These are phyloP conservation scores for Lentinula novae-zelandiae DNA, from an alignment of 1,284 basidiomycete species.

Conservation along the genomic window DNA sequence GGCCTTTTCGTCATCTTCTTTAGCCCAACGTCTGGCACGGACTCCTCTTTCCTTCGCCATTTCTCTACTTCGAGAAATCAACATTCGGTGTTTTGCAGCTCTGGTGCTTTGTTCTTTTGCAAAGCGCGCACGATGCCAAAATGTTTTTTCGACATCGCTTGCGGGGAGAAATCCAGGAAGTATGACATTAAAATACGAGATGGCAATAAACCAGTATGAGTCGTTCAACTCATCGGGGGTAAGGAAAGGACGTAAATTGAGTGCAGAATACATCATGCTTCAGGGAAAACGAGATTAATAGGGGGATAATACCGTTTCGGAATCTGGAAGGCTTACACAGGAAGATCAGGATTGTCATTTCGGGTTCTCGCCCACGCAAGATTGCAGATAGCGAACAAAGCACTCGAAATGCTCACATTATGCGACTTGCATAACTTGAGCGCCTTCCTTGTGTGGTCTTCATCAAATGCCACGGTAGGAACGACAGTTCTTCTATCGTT, in stretches of 20 bases:
- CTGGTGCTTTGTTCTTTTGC: slow-evolving; percentile 64
- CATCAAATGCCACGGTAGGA: slow-evolving; percentile 56
- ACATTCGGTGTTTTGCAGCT: slow-evolving; percentile 59
- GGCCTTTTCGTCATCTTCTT: slow-evolving; percentile 66
- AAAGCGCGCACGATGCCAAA: slow-evolving; percentile 72
- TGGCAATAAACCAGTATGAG: slow-evolving; percentile 75
- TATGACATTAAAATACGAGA: slow-evolving; percentile 78
- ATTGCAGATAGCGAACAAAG: slow-evolving; percentile 72
- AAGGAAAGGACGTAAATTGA: slow-evolving; percentile 69
- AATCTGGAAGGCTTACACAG: slow-evolving; percentile 38
- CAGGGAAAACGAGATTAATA: not conserved
- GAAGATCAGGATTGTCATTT: slow-evolving; percentile 42
- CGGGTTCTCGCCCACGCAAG: slow-evolving; percentile 63
- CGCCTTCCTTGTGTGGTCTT: slow-evolving; percentile 51
- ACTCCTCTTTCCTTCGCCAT: slow-evolving; percentile 62
- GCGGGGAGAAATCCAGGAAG: slow-evolving; percentile 64
- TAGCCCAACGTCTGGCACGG: slow-evolving; percentile 61
- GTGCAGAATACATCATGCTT: slow-evolving; percentile 77
- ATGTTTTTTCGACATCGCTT: slow-evolving; percentile 36
- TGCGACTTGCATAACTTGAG: slow-evolving; percentile 64
- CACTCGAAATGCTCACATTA: slow-evolving; percentile 72
- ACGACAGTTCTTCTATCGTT: slow-evolving; percentile 58
- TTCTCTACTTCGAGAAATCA: slow-evolving; percentile 53
- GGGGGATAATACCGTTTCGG: not conserved
- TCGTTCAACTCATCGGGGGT: slow-evolving; percentile 39